Evolutionary conservation across 2,329 filamentous ascomycete genomes (phyloP).

Genomic region (Pseudocercospora ulei): DNA sequence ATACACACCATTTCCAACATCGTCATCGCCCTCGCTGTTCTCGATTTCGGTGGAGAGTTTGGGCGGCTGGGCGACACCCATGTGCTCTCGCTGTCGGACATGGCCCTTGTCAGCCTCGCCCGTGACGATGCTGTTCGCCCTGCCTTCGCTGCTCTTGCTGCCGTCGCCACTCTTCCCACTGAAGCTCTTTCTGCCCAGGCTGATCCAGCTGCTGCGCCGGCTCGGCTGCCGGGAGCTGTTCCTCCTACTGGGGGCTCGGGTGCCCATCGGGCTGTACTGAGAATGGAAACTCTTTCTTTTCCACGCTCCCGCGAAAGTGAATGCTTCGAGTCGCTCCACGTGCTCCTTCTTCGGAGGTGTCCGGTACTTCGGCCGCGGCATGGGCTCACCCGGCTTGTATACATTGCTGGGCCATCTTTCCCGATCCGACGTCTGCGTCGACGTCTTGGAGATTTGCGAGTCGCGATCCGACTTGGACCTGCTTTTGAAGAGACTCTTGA

Average conservation of each 20-base stretch:
- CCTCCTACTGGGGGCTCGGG: constrained; percentile 37
- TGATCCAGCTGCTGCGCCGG: constrained; percentile 29
- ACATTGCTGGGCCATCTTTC: constrained; percentile 39
- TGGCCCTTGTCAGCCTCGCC: constrained; percentile 20
- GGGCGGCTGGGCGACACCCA: constrained; percentile 24
- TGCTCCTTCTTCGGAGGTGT: constrained; percentile 43
- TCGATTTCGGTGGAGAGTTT: constrained; percentile 34
- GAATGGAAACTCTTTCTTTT: constrained; percentile 39
- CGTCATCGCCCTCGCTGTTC: constrained; percentile 39
- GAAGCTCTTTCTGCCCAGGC: constrained; percentile 24
- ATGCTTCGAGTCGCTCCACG: constrained; percentile 44
- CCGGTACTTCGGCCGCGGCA: constrained; percentile 45
- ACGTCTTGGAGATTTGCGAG: constrained; percentile 26
- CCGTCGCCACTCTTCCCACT: constrained; percentile 17
- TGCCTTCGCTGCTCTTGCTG: constrained; percentile 7
- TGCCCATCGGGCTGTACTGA: constrained; percentile 44
- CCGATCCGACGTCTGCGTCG: constrained; percentile 26
- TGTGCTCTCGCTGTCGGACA: constrained; percentile 17
- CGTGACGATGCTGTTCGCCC: constrained; percentile 23
- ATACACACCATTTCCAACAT: constrained; percentile 41
- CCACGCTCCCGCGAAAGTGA: constrained; percentile 42
- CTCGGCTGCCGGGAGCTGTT: constrained; percentile 21
- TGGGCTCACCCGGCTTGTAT: constrained; percentile 45
- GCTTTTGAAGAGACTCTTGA: constrained; percentile 39
- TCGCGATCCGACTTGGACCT: constrained; percentile 30